Percentiles rank a stretch among this genome's conserved stretches.
Conservation (phyloP, 1,139 yeast genomes). For the Citeromyces siamensis region DNA sequence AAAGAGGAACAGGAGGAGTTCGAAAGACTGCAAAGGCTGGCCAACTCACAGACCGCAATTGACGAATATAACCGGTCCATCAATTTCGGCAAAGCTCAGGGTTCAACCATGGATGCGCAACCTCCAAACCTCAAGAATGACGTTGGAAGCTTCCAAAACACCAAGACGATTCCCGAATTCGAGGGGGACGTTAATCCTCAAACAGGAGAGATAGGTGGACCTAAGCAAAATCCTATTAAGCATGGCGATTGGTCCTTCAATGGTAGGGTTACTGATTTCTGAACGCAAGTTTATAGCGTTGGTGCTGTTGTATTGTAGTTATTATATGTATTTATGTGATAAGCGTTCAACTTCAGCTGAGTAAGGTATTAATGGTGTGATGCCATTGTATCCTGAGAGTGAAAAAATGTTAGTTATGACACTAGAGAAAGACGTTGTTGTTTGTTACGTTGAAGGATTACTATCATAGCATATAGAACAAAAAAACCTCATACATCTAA, state of each 20-base stretch:
- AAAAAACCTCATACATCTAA: no score
- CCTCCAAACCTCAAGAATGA: conserved; percentile 32
- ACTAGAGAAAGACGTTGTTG: no score
- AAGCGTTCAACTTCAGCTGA: no score
- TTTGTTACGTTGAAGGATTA: no score
- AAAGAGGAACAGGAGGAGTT: conserved; percentile 89
- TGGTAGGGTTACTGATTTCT: conserved; percentile 94
- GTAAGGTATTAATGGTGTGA: no score
- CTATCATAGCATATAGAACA: no score
- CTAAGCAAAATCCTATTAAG: conserved; percentile 93
- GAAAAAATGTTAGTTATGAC: no score
- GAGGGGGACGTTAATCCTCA: conserved; percentile 90
- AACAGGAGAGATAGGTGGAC: conserved; percentile 96
- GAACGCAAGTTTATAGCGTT: no score
- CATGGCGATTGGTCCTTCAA: conserved; percentile 94
- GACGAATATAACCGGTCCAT: conserved; percentile 56
- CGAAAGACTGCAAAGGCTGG: conserved; percentile 71
- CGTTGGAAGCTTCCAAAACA: conserved; percentile 50
- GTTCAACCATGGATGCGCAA: conserved; percentile 13
- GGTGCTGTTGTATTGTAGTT: neutral
- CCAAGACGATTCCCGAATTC: conserved; percentile 82
- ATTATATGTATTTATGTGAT: no score
- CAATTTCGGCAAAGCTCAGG: neutral
- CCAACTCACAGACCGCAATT: conserved; percentile 69
- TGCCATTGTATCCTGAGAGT: no score